Conservation (phyloP, 169 alveolate genomes). For the Cryptosporidium muris region DNA sequence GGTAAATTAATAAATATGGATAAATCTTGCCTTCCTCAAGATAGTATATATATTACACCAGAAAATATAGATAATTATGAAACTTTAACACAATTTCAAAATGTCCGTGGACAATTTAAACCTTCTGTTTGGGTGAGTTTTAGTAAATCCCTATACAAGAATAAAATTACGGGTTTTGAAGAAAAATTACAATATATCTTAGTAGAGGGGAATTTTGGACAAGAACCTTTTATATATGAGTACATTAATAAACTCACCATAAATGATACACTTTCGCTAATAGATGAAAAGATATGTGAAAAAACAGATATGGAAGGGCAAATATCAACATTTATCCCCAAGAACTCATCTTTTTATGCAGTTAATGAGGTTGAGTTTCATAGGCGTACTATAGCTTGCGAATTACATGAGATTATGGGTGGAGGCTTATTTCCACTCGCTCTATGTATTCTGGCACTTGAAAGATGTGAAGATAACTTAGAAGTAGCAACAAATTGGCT, state of each 20-base stretch:
- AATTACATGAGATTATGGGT: conserved; percentile 73
- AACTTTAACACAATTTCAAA: neutral
- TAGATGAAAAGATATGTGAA: conserved; percentile 10
- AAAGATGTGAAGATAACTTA: conserved; percentile 72
- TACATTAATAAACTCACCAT: conserved; percentile 57
- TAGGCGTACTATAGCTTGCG: conserved; percentile 74
- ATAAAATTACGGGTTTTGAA: conserved; percentile 12
- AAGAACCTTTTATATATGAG: conserved; percentile 38
- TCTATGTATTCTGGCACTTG: conserved; percentile 71
- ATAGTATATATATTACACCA: neutral
- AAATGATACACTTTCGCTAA: conserved; percentile 1
- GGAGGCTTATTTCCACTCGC: conserved; percentile 70
- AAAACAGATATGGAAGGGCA: neutral
- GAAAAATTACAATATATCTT: neutral
- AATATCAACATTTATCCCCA: neutral
- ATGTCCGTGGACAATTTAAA: conserved; percentile 40
- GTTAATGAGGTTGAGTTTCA: conserved; percentile 71
- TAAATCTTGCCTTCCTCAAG: neutral
- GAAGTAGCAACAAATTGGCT: conserved; percentile 76
- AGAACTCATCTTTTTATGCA: neutral
- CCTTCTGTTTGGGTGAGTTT: conserved; percentile 64
- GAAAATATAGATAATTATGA: neutral
- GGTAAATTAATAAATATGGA: conserved; percentile 40
- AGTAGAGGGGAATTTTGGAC: conserved; percentile 74
- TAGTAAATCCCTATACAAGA: neutral